A percentile compares a stretch with the other conserved stretches of the same genome.
These are phyloP conservation scores for Funneliformis caledonium DNA, from an alignment of 371 early-diverging fungal species.

Conservation along the genomic window DNA sequence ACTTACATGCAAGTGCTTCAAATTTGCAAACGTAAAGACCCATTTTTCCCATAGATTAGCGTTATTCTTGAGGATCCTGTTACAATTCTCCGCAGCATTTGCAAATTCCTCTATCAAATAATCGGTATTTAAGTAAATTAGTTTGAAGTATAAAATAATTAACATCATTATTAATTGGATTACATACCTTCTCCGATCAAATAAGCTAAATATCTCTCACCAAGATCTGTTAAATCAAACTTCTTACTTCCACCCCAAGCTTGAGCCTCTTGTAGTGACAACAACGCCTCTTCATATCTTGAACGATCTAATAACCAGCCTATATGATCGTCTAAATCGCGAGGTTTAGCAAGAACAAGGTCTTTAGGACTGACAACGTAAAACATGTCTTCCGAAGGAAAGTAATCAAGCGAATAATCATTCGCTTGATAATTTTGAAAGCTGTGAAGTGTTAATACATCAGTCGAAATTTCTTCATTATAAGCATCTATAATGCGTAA, in stretches of 20 bases:
- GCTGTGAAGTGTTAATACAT: constrained; percentile 81
- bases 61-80: constrained; percentile 63
- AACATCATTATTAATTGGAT: neutral
- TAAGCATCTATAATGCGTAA: constrained; percentile 81
- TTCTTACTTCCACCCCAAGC: constrained; percentile 53
- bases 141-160: neutral
- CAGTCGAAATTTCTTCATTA: constrained; percentile 85
- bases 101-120: constrained; percentile 57
- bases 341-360: constrained; percentile 83
- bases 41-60: constrained; percentile 87
- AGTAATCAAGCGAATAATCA: constrained; percentile 80
- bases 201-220: constrained; percentile 78
- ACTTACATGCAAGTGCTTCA: constrained; percentile 66
- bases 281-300: constrained; percentile 81
- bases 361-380: constrained; percentile 93
- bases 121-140: neutral
- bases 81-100: constrained; percentile 75
- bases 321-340: constrained; percentile 90
- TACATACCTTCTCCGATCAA: constrained; percentile 65
- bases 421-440: constrained; percentile 87
- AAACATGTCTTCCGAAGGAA: constrained; percentile 69
- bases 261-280: constrained; percentile 57
- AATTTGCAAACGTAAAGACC: constrained; percentile 83
- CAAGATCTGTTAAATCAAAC: constrained; percentile 75
- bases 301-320: constrained; percentile 86